These are phyloP conservation scores for Phytophthora syringae DNA, from an alignment of 352 stramenopile species.

Conservation along the genomic window DNA sequence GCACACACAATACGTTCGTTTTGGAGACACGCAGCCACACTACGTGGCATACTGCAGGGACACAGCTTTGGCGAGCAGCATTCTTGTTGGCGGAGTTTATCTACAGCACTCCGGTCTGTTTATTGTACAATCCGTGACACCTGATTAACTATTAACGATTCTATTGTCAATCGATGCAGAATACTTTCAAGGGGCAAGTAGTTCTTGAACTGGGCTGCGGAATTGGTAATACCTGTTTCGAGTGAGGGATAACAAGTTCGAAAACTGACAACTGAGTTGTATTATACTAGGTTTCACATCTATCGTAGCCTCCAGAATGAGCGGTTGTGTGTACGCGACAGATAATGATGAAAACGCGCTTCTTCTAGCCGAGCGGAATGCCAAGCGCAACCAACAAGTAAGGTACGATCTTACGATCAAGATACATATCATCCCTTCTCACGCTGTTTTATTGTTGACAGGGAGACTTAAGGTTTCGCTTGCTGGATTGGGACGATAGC, in stretches of 20 bases:
- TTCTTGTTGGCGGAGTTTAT: conserved; percentile 66
- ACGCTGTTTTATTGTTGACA: conserved; percentile 4
- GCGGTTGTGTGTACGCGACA: conserved; percentile 52
- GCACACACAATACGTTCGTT: conserved; percentile 18
- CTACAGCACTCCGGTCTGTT: conserved; percentile 27
- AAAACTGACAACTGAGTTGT: background rate
- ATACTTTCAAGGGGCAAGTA: conserved; percentile 30
- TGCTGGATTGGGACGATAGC: conserved; percentile 14
- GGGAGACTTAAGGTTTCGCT: conserved; percentile 33
- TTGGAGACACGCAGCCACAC: conserved; percentile 28
- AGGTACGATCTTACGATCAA: background rate
- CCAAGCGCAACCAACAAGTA: conserved; percentile 38
- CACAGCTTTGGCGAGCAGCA: conserved; percentile 62
- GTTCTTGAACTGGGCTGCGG: conserved; percentile 66
- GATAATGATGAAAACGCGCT: conserved; percentile 51
- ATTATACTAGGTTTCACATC: conserved; percentile 48
- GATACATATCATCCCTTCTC: background rate
- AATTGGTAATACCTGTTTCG: conserved; percentile 40
- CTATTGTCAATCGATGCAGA: conserved; percentile 15
- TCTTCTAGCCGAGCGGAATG: conserved; percentile 44
- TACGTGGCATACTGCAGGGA: conserved; percentile 44
- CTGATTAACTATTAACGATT: conserved; percentile 1
- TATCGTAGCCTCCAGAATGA: conserved; percentile 43
- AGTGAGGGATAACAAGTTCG: background rate
- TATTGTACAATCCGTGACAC: background rate